Conservation (phyloP, 768 basidiomycete genomes). For the Termitomyces sp. region DNA sequence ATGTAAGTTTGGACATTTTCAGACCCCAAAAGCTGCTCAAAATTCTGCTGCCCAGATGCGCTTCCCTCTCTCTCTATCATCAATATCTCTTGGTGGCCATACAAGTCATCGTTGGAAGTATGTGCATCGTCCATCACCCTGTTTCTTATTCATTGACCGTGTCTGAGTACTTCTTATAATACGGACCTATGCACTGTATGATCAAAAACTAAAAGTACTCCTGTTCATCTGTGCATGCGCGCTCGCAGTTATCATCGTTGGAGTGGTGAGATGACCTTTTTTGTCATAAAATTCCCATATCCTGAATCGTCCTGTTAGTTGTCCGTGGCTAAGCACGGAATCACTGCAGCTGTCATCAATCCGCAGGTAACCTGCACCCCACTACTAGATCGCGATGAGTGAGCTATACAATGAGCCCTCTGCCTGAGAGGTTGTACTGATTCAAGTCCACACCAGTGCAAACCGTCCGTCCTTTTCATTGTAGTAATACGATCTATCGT, state of each 20-base stretch:
- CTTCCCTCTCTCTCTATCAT: not conserved
- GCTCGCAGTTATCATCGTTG: conserved; percentile 18
- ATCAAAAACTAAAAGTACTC: conserved; percentile 21
- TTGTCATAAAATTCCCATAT: not conserved
- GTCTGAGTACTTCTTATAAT: conserved; percentile 30
- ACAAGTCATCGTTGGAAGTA: not conserved
- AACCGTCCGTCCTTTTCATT: not conserved
- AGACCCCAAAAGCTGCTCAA: not conserved
- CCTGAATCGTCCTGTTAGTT: not conserved
- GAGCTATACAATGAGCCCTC: not conserved
- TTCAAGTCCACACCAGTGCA: not conserved
- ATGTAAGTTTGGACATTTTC: not conserved
- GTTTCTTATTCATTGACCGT: not conserved
- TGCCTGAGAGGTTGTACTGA: not conserved
- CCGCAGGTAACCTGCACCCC: not conserved
- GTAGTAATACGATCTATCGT: not conserved
- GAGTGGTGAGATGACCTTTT: not conserved
- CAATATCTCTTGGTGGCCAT: not conserved
- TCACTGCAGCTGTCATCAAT: not conserved
- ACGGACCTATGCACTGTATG: conserved; percentile 36
- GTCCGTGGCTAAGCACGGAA: not conserved
- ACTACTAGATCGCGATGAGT: not conserved
- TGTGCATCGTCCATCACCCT: not conserved
- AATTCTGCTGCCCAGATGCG: not conserved
- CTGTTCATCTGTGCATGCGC: conserved; percentile 18